Evolutionary conservation across 2,329 filamentous ascomycete species (phyloP).

Genomic region (Lachnellula suecica): DNA sequence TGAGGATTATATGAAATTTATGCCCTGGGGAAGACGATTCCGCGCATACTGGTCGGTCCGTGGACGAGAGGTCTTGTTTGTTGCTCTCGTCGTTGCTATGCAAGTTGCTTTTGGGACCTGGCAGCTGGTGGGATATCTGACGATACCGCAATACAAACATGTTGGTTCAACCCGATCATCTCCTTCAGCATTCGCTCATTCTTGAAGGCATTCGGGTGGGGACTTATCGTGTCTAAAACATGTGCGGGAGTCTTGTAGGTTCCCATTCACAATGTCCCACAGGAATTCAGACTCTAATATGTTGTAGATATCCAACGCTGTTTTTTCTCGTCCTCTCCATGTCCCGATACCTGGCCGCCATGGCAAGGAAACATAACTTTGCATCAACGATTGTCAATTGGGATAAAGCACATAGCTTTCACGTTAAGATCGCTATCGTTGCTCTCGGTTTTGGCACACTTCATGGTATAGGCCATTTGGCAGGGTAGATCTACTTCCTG

Average conservation of each 20-base stretch:
- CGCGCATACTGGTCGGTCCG: conserved; percentile 56
- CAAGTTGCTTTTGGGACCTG: conserved; percentile 53
- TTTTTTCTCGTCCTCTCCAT: conserved; percentile 59
- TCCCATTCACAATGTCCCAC: too few relatives aligned
- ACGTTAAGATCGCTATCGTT: conserved; percentile 52
- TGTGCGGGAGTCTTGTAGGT: conserved; percentile 53
- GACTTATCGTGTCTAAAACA: conserved; percentile 54
- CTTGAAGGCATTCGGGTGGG: conserved; percentile 48
- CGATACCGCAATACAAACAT: conserved; percentile 41
- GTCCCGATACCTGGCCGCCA: conserved; percentile 55
- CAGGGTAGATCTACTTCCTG: conserved; percentile 33
- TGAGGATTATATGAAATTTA: conserved; percentile 44
- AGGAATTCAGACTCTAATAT: too few relatives aligned
- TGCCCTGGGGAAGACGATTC: conserved; percentile 45
- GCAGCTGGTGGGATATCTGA: conserved; percentile 54
- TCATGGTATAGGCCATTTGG: conserved; percentile 54
- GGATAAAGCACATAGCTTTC: conserved; percentile 55
- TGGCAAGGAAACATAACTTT: conserved; percentile 47
- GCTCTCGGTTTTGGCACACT: conserved; percentile 50
- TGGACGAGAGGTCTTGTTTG: conserved; percentile 50
- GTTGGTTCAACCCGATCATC: conserved; percentile 22
- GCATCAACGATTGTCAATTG: conserved; percentile 56
- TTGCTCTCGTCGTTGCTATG: conserved; percentile 45
- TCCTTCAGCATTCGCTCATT: not conserved
- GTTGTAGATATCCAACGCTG: conserved; percentile 44